Evolutionary conservation across 352 stramenopile species (phyloP), one percentile per base, ranked within the genome.

Genomic region (Phytopythium oedochilum): DNA sequence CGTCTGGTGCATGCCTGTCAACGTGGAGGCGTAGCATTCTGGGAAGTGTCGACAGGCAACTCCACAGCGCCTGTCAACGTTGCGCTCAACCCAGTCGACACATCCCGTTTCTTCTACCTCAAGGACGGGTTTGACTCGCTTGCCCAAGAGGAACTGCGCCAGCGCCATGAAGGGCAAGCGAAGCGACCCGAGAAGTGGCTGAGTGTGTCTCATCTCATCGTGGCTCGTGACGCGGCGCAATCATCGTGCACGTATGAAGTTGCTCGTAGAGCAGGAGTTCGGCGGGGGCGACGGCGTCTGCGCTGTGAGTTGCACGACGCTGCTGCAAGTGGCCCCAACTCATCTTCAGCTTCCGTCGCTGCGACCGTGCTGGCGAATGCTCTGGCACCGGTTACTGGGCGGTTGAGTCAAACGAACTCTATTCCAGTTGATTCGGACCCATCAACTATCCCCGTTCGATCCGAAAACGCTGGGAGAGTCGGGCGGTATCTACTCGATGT

Each of bases 1-100:
- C 65, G 68, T 10, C 36, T 91, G 26, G 67, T 89, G 1, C 78
- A 89, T 44, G 71, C 86, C 53, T 91, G 81, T 29, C 57, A 59
- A 34, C 60, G 63, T 23, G 81, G 81, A 32, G 78, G 67, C 47
- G 45, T 91, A 7, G 78, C 75, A 1, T 71, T 72, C 32, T 89
- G 78, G 76, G 73, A 57, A 48, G 58, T 87, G n/a, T 66, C 73
- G 15, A 45, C 20, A 60, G 22, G 26, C 52, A 12, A 60, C 56
- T 35, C 53, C 51, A 38, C 59, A 14, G 4, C 55, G 44, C 4
- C 53, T 40, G 26, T 17, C 36, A 18, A 34, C 17, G 36, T n/a
- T 50, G 26, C 25, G 66, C 14, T 18, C 1, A 26, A 35, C n/a
- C 23, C 40, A 5, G 22, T 32, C 18, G 63, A 65, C 40, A 45